Evolutionary conservation across 169 alveolate species (phyloP), one percentile per base, ranked within the genome.

Genomic region (Cryptosporidium bovis): DNA sequence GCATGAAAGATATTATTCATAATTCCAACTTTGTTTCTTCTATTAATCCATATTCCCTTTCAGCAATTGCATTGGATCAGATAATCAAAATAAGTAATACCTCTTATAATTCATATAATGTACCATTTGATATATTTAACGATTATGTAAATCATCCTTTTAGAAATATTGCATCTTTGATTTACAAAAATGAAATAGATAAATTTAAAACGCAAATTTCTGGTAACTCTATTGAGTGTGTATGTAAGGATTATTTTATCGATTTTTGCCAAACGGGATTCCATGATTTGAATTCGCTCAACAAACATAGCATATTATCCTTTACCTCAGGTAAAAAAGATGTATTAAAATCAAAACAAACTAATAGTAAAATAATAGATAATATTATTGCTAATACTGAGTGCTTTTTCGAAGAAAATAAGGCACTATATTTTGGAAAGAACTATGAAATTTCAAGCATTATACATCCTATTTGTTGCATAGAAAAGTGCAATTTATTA

Each of bases 101-200:
- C n/a, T 7, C 29, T n/a, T 16, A 53, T n/a, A 13, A 53, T 16
- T 29, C 6, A 16, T 51, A 29, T 29, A 16, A 16, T 8, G 6
- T 31, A 51, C 51, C 66, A n/a, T 3, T 27, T 15, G 20, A 34
- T 69, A 16, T 10, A 20, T 4, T 69, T 18, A 66, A 51, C 10
- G 51, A 51, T 34, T 33, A 55, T 16, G 65, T 69, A 53, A 31
- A n/a, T 33, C 87, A 77, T 24, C 87, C 87, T n/a, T 77, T 77
- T 56, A 77, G 87, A 46, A 69, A 69, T 55, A 69, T 69, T 51
- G 83, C 68, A 55, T 27, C 56, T 29, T 51, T 31, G 56, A 13
- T 0, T 62, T 33, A 16, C 15, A 7, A 62, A 62, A 62, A 18
- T 62, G 13, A 62, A 18, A 16, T 27, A 31, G 50, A 18, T 15